phyloP scores from a whole-genome alignment of 2,329 filamentous ascomycete species.

The Tolypocladium guangdongense region DNA sequence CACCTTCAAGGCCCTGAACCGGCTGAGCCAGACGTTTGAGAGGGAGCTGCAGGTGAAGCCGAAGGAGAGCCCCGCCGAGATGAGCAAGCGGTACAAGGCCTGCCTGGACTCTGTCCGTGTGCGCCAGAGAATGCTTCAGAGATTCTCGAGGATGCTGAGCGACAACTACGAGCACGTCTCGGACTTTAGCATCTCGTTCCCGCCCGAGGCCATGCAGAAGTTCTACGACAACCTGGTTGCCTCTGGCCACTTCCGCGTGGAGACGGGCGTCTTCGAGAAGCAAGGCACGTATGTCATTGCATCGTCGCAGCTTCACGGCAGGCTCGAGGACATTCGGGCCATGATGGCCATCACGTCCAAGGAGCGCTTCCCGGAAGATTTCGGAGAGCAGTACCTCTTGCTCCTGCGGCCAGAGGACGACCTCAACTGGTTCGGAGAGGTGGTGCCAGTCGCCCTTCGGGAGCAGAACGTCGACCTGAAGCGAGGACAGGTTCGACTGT shows the following conservation, averaged over 20 bases:
- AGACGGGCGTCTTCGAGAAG: constrained; percentile 57
- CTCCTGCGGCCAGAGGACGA: constrained; percentile 73
- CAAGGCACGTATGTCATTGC: constrained; percentile 76
- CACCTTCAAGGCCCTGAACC: constrained; percentile 83
- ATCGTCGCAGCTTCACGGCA: constrained; percentile 64
- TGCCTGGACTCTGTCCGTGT: constrained; percentile 93
- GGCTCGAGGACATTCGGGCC: constrained; percentile 71
- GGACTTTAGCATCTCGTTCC: constrained; percentile 78
- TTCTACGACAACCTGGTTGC: constrained; percentile 72
- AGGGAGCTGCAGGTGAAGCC: constrained; percentile 76
- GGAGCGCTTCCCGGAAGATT: constrained; percentile 54
- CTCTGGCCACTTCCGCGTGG: constrained; percentile 80
- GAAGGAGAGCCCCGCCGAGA: constrained; percentile 73
- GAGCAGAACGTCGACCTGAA: constrained; percentile 79
- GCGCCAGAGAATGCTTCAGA: constrained; percentile 89
- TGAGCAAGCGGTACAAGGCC: constrained; percentile 95
- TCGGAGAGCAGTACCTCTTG: constrained; percentile 65
- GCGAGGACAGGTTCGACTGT: constrained; percentile 72
- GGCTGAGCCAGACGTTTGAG: constrained; percentile 85
- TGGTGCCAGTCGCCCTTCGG: constrained; percentile 58
- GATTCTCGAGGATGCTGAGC: constrained; percentile 82
- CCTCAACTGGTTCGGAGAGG: constrained; percentile 71
- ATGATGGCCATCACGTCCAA: constrained; percentile 63
- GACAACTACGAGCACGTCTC: constrained; percentile 95
- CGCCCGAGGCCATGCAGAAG: constrained; percentile 55